A percentile compares a stretch with the other conserved stretches of the same genome.
Evolutionary conservation across 2,329 filamentous ascomycete species (phyloP).

Genomic region (Epichloe gansuensis): DNA sequence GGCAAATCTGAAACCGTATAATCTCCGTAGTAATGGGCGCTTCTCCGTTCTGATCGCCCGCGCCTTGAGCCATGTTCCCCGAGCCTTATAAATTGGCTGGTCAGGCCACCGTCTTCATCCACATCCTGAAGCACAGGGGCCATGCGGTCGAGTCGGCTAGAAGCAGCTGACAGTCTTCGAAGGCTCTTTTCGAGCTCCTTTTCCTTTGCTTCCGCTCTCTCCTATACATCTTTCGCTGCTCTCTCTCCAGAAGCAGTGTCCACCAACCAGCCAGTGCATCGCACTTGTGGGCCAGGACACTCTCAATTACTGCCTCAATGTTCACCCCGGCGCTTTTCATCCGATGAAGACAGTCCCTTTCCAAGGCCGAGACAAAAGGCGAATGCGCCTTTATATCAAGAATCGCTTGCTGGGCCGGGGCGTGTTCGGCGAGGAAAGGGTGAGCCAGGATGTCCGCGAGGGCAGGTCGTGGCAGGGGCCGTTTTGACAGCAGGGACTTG

Average conservation of each 20-base stretch:
- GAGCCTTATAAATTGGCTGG: slow-evolving; percentile 29
- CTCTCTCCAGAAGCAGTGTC: slow-evolving; percentile 87
- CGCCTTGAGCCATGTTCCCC: slow-evolving; percentile 45
- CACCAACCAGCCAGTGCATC: slow-evolving; percentile 92
- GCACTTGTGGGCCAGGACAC: slow-evolving; percentile 79
- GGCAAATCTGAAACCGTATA: slow-evolving; percentile 63
- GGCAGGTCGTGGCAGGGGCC: slow-evolving; percentile 70
- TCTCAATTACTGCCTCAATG: slow-evolving; percentile 88
- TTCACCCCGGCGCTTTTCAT: slow-evolving; percentile 93
- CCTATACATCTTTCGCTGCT: slow-evolving; percentile 72
- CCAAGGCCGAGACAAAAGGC: slow-evolving; percentile 73
- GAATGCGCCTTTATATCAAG: slow-evolving; percentile 68
- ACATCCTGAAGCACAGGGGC: slow-evolving; percentile 67
- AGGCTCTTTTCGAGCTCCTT: slow-evolving; percentile 72
- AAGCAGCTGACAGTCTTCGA: slow-evolving; percentile 76
- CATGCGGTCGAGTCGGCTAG: slow-evolving; percentile 71
- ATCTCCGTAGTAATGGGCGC: slow-evolving; percentile 49
- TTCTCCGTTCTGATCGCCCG: slow-evolving; percentile 67
- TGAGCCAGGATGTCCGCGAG: slow-evolving; percentile 78
- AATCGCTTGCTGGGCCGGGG: slow-evolving; percentile 79
- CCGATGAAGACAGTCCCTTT: slow-evolving; percentile 81
- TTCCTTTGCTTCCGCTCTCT: slow-evolving; percentile 72
- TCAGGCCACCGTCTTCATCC: slow-evolving; percentile 57
- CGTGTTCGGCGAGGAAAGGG: slow-evolving; percentile 78
- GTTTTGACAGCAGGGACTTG: slow-evolving; percentile 73